A percentile compares a stretch with the other conserved stretches of the same genome.
Conservation (phyloP, 2,329 filamentous ascomycete genomes). For the Fusarium duplospermum region DNA sequence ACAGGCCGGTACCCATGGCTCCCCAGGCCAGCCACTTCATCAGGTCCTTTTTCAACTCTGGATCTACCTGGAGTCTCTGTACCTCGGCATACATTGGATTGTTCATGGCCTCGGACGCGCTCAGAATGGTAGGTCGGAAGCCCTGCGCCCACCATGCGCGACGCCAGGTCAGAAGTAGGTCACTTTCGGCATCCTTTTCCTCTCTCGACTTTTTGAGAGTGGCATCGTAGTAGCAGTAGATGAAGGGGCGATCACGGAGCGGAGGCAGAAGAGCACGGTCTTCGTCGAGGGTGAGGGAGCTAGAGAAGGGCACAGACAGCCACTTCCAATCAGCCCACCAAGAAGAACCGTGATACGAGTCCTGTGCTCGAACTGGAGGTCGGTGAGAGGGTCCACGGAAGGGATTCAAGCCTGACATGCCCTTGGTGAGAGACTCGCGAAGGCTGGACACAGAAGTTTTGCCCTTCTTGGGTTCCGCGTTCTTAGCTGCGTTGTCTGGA, state of each 20-base stretch:
- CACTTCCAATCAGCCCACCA: slow-evolving; percentile 95
- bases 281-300: slow-evolving; percentile 81
- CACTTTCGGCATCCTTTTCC: slow-evolving; percentile 78
- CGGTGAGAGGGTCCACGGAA: slow-evolving; percentile 78
- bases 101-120: slow-evolving; percentile 81
- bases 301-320: slow-evolving; percentile 87
- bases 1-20: slow-evolving; percentile 84
- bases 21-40: slow-evolving; percentile 94
- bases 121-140: slow-evolving; percentile 86
- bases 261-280: slow-evolving; percentile 86
- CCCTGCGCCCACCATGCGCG: slow-evolving; percentile 96
- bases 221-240: slow-evolving; percentile 93
- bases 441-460: slow-evolving; percentile 62
- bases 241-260: slow-evolving; percentile 73
- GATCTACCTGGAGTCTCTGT: slow-evolving; percentile 70
- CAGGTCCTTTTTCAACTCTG: slow-evolving; percentile 74
- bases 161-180: slow-evolving; percentile 86
- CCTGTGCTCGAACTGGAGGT: slow-evolving; percentile 80
- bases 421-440: slow-evolving; percentile 57
- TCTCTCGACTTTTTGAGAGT: slow-evolving; percentile 71
- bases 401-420: slow-evolving; percentile 64
- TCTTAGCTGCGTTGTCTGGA: slow-evolving; percentile 5
- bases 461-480: slow-evolving; percentile 54
- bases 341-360: slow-evolving; percentile 79
- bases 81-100: slow-evolving; percentile 83